phyloP scores from a whole-genome alignment of 176 grass and related monocot species.

The Olyra latifolia region DNA sequence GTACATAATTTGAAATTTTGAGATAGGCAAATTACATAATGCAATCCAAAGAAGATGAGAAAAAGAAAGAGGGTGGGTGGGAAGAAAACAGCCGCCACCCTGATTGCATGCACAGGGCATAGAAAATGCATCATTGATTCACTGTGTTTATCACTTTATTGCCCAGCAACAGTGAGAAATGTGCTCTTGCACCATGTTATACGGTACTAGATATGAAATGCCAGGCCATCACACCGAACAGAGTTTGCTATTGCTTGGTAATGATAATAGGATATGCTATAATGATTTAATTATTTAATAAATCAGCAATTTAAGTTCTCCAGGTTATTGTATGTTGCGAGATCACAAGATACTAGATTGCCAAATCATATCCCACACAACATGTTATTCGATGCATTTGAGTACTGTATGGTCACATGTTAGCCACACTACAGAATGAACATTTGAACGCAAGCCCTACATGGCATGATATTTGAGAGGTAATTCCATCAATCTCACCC shows the following conservation, averaged over 20 bases:
- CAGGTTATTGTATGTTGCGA: background rate
- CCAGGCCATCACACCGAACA: background rate
- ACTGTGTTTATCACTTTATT: background rate
- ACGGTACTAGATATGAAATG: background rate
- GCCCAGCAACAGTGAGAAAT: background rate
- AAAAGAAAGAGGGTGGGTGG: too few relatives aligned
- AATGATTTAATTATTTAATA: background rate
- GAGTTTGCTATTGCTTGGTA: background rate
- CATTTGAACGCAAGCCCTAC: background rate
- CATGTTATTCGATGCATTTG: background rate
- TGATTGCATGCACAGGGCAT: background rate
- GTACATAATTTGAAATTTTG: background rate
- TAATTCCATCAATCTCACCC: conserved; percentile 56
- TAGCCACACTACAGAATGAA: background rate
- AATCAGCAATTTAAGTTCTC: background rate
- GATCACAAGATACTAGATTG: background rate
- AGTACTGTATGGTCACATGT: background rate
- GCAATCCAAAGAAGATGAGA: background rate
- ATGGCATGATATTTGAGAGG: background rate
- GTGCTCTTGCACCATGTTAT: background rate
- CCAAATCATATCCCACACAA: background rate
- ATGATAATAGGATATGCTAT: background rate
- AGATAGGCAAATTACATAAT: background rate
- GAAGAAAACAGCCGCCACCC: background rate
- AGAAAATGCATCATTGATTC: background rate